Percentiles rank a stretch among this genome's conserved stretches.
phyloP scores from a whole-genome alignment of 306 rosid species.

The Fagus sylvatica region DNA sequence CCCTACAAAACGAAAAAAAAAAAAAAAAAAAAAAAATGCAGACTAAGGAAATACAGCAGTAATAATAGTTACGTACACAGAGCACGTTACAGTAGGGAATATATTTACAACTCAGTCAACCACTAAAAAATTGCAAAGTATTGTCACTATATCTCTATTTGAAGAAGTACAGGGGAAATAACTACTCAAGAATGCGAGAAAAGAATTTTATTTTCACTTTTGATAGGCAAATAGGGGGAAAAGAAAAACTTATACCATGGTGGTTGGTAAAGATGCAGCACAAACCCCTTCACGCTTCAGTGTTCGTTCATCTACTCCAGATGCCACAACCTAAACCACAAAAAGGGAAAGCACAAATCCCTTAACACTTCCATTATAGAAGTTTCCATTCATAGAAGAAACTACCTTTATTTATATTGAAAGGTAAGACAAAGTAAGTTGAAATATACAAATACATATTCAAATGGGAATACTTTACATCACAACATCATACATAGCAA shows the following conservation, averaged over 20 bases:
- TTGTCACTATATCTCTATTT: neutral
- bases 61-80: neutral
- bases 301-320: constrained; percentile 94
- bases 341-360: constrained; percentile 24
- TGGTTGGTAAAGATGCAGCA: constrained; percentile 97
- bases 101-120: constrained; percentile 17
- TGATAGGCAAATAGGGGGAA: neutral
- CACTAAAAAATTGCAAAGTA: constrained; percentile 11
- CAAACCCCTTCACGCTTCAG: constrained; percentile 99
- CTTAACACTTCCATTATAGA: constrained; percentile 22
- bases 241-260: constrained; percentile 61
- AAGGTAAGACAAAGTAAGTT: constrained; percentile 6
- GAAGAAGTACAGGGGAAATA: constrained; percentile 11
- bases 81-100: neutral
- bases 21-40: constrained; percentile 17
- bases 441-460: neutral
- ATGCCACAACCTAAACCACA: constrained; percentile 76
- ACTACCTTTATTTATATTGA: neutral
- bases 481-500: neutral
- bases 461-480: constrained; percentile 7
- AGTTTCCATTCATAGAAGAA: constrained; percentile 10
- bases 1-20: constrained; percentile 55
- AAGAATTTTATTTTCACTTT: neutral
- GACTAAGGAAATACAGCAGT: constrained; percentile 7
- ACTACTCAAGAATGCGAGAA: constrained; percentile 12